These are phyloP conservation scores for Lecanicillium sp. DNA, from an alignment of 2,329 filamentous ascomycete species.

Conservation along the genomic window DNA sequence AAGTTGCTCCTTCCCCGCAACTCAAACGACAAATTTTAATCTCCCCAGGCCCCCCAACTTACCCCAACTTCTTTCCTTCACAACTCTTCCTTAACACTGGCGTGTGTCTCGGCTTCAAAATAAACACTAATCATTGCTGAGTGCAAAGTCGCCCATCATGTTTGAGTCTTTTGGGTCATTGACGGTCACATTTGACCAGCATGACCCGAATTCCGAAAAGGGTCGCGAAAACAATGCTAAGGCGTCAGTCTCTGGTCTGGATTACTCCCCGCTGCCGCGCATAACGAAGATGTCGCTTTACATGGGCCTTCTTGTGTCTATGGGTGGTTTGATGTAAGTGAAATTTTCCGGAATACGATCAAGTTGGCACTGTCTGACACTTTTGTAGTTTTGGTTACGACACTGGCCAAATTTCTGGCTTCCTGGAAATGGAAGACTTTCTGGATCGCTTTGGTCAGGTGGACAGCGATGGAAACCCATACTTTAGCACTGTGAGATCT, in stretches of 20 bases:
- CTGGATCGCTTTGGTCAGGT: conserved; percentile 39
- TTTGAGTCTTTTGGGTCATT: conserved; percentile 13
- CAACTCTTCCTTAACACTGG: too few species aligned
- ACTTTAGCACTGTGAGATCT: conserved; percentile 44
- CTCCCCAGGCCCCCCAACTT: too few species aligned
- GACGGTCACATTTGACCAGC: conserved; percentile 33
- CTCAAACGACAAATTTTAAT: too few species aligned
- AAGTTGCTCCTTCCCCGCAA: too few species aligned
- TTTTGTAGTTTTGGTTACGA: conserved; percentile 36
- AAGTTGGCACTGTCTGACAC: too few species aligned
- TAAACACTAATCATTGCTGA: not conserved
- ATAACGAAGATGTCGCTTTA: conserved; percentile 27
- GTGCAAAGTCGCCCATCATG: not conserved
- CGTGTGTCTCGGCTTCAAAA: not conserved
- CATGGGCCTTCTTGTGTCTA: conserved; percentile 32
- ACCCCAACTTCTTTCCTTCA: too few species aligned
- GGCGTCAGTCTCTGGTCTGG: conserved; percentile 26
- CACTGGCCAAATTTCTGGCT: conserved; percentile 47
- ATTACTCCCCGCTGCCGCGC: conserved; percentile 35
- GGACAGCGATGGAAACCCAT: conserved; percentile 25
- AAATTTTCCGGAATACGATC: too few species aligned
- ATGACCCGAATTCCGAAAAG: conserved; percentile 32
- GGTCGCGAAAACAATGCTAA: conserved; percentile 15
- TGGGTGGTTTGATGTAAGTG: conserved; percentile 35
- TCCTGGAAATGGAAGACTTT: conserved; percentile 51